Base-by-base conservation (phyloP, 179 eudicot species). In the Camellia oleifera region DNA sequence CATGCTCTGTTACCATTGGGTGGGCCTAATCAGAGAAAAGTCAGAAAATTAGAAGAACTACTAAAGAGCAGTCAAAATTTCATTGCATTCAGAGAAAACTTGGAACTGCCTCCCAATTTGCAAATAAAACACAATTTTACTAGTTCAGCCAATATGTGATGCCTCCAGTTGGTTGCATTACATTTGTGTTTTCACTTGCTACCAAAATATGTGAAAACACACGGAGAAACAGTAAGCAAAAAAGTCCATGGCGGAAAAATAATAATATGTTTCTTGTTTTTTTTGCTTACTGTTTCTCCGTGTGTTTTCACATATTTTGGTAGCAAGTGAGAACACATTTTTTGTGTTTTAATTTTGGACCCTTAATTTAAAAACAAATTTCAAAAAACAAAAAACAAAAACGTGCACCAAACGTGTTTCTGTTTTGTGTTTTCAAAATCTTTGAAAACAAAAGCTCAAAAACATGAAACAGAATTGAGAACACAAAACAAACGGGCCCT, bases 1-100 rank as follows among this genome's bases (percentile, higher is more conserved):
- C 92, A 0, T 77, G 82, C n/a, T 90, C 93, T 3, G 84, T 84
- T 61, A 91, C 79, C 80, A 72, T 77, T 9, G 87, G 86, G 85
- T 91, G 97, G 13, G 92, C 90, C 97, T 93, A 88, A 78, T 53
- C 7, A 17, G 48, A 54, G 57, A 79, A 52, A 66, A 65, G 80
- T 77, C 50, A 66, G 53, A 65, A 9, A 32, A 61, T 4, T 12
- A 54, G 14, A 32, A 57, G 23, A 74, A n/a, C 54, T 23, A 56
- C 61, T 8, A 20, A 65, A 66, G 62, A 48, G 79, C 71, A 46
- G 69, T 50, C 73, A 48, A 48, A 45, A 48, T 65, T 14, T 52
- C 8, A 15, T 53, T 13, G 13, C 3, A 23, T 57, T 48, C 15
- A 6, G 5, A 23, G 20, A 63, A 76, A 20, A 76, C 42, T 46